Evolutionary conservation across 1,139 yeast genomes (phyloP), one percentile per base, ranked within the genome.

Genomic region (Saccharomyces hybrid): DNA sequence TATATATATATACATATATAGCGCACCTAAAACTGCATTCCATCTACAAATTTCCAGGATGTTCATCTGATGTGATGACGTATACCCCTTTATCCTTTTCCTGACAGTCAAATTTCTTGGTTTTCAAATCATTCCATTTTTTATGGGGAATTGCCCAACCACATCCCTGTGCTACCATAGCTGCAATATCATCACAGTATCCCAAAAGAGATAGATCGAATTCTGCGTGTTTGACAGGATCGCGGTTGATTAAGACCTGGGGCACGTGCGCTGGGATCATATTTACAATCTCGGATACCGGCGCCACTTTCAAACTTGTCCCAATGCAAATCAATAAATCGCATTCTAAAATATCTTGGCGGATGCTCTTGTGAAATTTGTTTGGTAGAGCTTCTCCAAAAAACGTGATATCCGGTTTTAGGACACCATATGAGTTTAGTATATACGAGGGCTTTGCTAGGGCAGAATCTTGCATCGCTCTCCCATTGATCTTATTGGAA

Each of bases 331-430:
- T 79, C 48, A 93, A 72, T 54, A 93, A 74, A 71, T 93, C 98
- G 72, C 97, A 89, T 29, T 80, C 75, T 19, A 75, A 66, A 3
- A 85, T 75, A 64, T 86, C 93, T 49, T 76, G 72, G 44, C 78
- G 76, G 44, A 88, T 78, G 28, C 79, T 73, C 50, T 80, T 80
- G 61, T 88, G 93, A 64, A 86, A 90, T 53, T 78, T 71, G 13
- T 76, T 73, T 0, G 98, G 97, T 54, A 93, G 75, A 13, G 84
- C 82, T 68, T 93, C 98, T 6, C 97, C 97, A 64, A 93, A 93
- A 66, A 93, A 93, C 0, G 97, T 91, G 56, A 93, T 91, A 69
- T 93, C 97, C 0, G 99, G 99, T 67, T 93, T 91, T 77, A 88
- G 78, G 5, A 90, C 93, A 14, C 97, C 97, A 66, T 70, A 84